Evolutionary conservation across 495 filamentous ascomycete genomes (phyloP).

Genomic region (Aspergillus cristatus): DNA sequence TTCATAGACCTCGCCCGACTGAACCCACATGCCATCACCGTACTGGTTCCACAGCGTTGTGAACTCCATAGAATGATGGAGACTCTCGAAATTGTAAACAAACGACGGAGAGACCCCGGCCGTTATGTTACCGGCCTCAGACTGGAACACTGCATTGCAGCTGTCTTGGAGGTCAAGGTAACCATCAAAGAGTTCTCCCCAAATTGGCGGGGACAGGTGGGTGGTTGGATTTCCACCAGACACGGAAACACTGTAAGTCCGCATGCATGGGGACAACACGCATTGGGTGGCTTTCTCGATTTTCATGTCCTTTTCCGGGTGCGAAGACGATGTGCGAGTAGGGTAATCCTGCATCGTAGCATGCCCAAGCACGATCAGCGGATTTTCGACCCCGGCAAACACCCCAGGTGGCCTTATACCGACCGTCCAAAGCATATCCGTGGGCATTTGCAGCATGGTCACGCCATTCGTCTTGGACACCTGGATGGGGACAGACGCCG

Average conservation of each 20-base stretch:
- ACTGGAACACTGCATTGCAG: not conserved
- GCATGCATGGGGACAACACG: conserved; percentile 1
- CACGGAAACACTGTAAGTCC: conserved; percentile 5
- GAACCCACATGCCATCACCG: not conserved
- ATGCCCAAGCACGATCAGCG: not conserved
- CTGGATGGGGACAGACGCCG: too few relatives aligned
- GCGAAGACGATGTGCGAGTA: not conserved
- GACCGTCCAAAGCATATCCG: not conserved
- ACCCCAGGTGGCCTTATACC: not conserved
- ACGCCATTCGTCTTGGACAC: not conserved
- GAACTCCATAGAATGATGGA: not conserved
- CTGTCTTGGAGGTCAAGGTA: not conserved
- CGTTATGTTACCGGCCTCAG: not conserved
- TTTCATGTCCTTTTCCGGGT: not conserved
- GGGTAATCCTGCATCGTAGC: not conserved
- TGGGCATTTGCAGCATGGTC: not conserved
- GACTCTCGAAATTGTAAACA: not conserved
- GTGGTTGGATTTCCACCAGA: not conserved
- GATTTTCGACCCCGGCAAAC: not conserved
- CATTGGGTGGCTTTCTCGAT: not conserved
- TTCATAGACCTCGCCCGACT: not conserved
- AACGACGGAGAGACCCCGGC: not conserved
- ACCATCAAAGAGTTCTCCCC: not conserved
- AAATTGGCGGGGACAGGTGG: not conserved
- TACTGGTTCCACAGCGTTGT: not conserved